A percentile compares a stretch with the other conserved stretches of the same genome.
phyloP scores from a whole-genome alignment of 2,329 filamentous ascomycete genomes.

The Fusarium dlaminii region DNA sequence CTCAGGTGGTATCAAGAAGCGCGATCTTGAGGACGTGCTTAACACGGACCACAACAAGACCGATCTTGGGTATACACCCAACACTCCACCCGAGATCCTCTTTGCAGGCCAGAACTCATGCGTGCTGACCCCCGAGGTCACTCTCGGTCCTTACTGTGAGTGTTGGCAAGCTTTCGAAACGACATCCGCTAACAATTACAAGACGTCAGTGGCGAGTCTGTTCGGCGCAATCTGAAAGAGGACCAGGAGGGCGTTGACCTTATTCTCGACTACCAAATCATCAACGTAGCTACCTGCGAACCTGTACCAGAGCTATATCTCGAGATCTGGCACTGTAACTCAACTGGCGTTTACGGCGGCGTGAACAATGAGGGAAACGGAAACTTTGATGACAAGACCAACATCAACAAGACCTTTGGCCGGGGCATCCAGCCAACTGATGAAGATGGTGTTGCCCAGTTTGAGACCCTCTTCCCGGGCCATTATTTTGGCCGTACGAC shows the following conservation, averaged over 20 bases:
- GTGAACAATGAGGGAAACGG: constrained; percentile 51
- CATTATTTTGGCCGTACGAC: constrained; percentile 57
- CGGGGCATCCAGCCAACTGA: constrained; percentile 53
- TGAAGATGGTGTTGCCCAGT: constrained; percentile 53
- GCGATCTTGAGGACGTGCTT: constrained; percentile 48
- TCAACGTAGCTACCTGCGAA: constrained; percentile 55
- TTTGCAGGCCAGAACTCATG: constrained; percentile 55
- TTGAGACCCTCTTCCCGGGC: constrained; percentile 55
- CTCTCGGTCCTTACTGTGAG: constrained; percentile 57
- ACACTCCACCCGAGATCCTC: constrained; percentile 45
- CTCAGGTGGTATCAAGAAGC: constrained; percentile 35
- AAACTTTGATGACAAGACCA: constrained; percentile 51
- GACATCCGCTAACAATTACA: not conserved
- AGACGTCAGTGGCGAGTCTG: constrained; percentile 45
- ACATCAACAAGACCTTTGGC: constrained; percentile 46
- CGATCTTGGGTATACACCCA: constrained; percentile 44
- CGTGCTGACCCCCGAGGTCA: constrained; percentile 59
- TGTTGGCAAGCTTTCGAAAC: rapidly evolving
- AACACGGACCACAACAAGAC: constrained; percentile 51
- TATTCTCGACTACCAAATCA: constrained; percentile 55
- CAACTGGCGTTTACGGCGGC: constrained; percentile 58
- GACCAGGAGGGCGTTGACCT: constrained; percentile 52
- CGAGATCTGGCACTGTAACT: constrained; percentile 58
- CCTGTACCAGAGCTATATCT: constrained; percentile 53
- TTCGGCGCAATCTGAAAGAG: constrained; percentile 52